phyloP scores from a whole-genome alignment of 345 rosid genomes.

The Salix suchowensis region DNA sequence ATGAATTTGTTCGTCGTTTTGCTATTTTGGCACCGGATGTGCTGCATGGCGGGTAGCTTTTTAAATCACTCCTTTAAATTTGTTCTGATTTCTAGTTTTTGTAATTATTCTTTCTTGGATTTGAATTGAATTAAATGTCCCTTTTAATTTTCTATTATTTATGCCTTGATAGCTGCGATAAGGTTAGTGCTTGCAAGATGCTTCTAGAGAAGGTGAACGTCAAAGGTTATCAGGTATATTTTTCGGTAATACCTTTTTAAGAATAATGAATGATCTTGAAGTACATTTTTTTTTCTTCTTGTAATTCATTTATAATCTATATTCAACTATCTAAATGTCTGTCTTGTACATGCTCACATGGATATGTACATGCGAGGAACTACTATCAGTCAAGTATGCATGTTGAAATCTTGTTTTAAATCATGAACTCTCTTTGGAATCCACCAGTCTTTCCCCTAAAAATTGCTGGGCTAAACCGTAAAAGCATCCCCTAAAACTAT shows the following conservation, averaged over 20 bases:
- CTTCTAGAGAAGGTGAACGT: constrained; percentile 73
- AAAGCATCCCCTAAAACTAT: neutral
- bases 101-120: neutral
- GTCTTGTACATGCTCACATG: neutral
- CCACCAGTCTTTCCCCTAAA: no score
- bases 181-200: constrained; percentile 69
- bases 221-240: constrained; percentile 82
- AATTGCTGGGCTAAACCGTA: neutral
- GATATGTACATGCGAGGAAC: neutral
- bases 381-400: neutral
- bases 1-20: constrained; percentile 77
- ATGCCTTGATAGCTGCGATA: constrained; percentile 51
- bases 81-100: neutral
- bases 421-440: neutral
- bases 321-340: neutral
- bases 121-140: constrained; percentile 1
- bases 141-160: constrained; percentile 5
- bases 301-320: constrained; percentile 2
- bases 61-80: neutral
- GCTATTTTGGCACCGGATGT: constrained; percentile 68
- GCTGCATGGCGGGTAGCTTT: constrained; percentile 55
- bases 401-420: constrained; percentile 8
- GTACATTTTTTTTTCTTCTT: neutral
- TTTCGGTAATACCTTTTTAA: neutral
- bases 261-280: neutral